Percentiles rank a stretch among this genome's conserved stretches.
phyloP scores from a whole-genome alignment of 139 green algal genomes.

The Pseudopediastrum boryanum region DNA sequence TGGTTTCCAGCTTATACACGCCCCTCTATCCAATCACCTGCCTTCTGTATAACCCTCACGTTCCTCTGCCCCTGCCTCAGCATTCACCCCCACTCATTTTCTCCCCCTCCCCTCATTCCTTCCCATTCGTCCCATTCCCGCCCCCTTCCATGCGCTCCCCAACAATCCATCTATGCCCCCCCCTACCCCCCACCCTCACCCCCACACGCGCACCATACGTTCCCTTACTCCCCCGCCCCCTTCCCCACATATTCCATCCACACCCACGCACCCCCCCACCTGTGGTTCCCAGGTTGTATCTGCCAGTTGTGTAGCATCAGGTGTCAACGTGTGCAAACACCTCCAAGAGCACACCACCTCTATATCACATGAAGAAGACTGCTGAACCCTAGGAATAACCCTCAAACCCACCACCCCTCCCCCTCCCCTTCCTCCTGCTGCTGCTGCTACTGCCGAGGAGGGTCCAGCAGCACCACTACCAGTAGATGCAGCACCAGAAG shows the following conservation, averaged over 20 bases:
- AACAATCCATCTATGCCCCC: background rate
- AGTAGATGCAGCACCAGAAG: background rate
- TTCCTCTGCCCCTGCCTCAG: no score
- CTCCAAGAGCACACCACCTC: slow-evolving; percentile 63
- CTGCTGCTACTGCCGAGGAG: background rate
- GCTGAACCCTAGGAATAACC: background rate
- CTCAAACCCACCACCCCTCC: slow-evolving; percentile 10
- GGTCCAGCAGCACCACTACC: background rate
- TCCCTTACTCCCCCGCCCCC: background rate
- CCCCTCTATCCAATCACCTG: no score
- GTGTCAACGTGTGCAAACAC: slow-evolving; percentile 55
- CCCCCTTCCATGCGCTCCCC: background rate
- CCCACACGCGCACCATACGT: background rate
- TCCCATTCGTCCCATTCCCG: background rate
- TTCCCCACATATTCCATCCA: background rate
- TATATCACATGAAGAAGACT: slow-evolving; percentile 40
- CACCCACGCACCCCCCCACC: no score
- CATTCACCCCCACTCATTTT: background rate
- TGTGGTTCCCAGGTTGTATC: slow-evolving; percentile 55
- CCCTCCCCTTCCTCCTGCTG: background rate
- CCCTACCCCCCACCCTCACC: background rate
- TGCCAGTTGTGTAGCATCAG: slow-evolving; percentile 79
- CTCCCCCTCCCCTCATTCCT: background rate
- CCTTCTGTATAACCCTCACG: no score
- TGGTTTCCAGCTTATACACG: no score